Percentiles rank a stretch among this genome's conserved stretches.
Evolutionary conservation across 2,329 filamentous ascomycete species (phyloP).

Genomic region (Aspergillus bombycis): DNA sequence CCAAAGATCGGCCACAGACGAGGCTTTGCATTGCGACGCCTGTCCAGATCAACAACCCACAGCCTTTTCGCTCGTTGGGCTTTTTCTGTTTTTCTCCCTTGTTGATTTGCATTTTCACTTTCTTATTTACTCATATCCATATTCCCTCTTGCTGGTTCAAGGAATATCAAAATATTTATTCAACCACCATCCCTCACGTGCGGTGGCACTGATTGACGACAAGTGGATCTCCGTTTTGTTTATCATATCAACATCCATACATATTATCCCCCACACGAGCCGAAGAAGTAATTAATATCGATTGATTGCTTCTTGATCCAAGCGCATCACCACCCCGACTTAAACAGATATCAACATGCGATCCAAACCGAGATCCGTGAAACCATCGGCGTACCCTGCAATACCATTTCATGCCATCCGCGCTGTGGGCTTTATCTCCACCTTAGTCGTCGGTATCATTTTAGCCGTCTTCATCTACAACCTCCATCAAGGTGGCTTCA

Average conservation of each 20-base stretch:
- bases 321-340: not conserved
- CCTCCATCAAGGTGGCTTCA: slow-evolving; percentile 54
- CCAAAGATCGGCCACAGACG: slow-evolving; percentile 17
- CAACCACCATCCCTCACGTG: not conserved
- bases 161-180: not conserved
- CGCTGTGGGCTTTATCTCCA: slow-evolving; percentile 50
- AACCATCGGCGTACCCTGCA: slow-evolving; percentile 45
- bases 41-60: slow-evolving; percentile 3
- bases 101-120: not conserved
- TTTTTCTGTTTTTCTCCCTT: slow-evolving; percentile 1
- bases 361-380: slow-evolving; percentile 32
- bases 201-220: not conserved
- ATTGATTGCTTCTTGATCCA: not conserved
- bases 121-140: not conserved
- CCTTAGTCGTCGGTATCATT: slow-evolving; percentile 57
- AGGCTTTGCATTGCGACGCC: slow-evolving; percentile 17
- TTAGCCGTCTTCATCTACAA: slow-evolving; percentile 61
- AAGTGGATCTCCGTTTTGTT: slow-evolving; percentile 1
- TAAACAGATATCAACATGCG: slow-evolving; percentile 29
- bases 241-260: not conserved
- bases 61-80: slow-evolving; percentile 7
- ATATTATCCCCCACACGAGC: not conserved
- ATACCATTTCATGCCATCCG: slow-evolving; percentile 46
- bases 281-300: not conserved
- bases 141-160: slow-evolving; percentile 11